A percentile compares a stretch with the other conserved stretches of the same genome.
These are phyloP conservation scores for Xylariaceae sp. DNA, from an alignment of 2,329 filamentous ascomycete species.

Conservation along the genomic window DNA sequence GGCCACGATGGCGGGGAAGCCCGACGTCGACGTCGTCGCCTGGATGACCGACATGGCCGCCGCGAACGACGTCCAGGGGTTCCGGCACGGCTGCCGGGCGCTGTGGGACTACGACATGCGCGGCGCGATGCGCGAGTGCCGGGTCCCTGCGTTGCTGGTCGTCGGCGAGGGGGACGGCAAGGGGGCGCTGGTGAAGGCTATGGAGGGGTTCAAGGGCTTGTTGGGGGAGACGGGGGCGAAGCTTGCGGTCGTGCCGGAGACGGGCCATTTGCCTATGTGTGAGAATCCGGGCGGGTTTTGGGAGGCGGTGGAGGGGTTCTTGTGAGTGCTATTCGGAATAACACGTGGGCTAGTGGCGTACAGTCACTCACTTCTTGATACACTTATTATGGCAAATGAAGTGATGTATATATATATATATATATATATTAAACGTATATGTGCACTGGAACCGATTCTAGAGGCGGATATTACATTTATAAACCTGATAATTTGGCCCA, in stretches of 20 bases:
- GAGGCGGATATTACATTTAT: no score
- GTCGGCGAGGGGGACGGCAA: slow-evolving; percentile 74
- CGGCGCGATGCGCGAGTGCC: slow-evolving; percentile 54
- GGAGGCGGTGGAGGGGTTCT: slow-evolving; percentile 60
- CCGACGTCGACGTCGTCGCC: slow-evolving; percentile 50
- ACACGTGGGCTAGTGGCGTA: not conserved
- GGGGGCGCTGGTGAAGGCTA: slow-evolving; percentile 73
- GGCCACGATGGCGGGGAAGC: no score
- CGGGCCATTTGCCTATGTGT: slow-evolving; percentile 84
- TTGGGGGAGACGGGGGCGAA: slow-evolving; percentile 59
- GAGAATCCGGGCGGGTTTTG: slow-evolving; percentile 73
- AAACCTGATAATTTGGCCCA: no score
- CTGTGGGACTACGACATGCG: slow-evolving; percentile 73
- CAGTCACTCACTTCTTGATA: no score
- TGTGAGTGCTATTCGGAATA: slow-evolving; percentile 41
- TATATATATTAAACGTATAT: no score
- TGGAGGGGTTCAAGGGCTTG: slow-evolving; percentile 70
- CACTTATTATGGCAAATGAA: no score
- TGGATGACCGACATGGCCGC: slow-evolving; percentile 71
- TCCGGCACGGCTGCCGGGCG: slow-evolving; percentile 68
- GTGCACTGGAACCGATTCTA: no score
- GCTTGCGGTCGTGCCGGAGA: slow-evolving; percentile 66
- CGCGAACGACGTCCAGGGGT: slow-evolving; percentile 70
- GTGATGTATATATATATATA: no score
- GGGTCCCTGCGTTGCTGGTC: slow-evolving; percentile 67